Conservation (phyloP, 495 filamentous ascomycete genomes). For the Gamarada debralockiae region DNA sequence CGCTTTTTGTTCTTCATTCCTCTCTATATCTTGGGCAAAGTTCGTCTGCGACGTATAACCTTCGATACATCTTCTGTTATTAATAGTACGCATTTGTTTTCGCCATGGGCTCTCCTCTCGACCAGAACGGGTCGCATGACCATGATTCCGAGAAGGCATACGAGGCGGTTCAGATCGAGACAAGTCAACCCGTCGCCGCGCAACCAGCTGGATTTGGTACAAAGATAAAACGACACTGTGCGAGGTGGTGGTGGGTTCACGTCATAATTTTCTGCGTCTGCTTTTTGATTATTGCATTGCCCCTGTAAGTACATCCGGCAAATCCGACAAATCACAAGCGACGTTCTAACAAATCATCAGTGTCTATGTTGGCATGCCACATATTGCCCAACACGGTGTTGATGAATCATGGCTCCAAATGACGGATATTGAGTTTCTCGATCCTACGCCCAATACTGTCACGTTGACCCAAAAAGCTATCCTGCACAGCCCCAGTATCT, state of each 20-base stretch:
- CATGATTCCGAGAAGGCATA: constrained; percentile 5
- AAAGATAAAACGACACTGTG: constrained; percentile 34
- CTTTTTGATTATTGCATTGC: constrained; percentile 57
- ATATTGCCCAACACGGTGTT: constrained; percentile 66
- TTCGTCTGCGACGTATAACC: constrained; percentile 8
- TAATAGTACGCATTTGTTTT: neutral
- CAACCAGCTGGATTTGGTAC: constrained; percentile 4
- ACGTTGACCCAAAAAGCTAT: constrained; percentile 48
- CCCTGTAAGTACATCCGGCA: constrained; percentile 55
- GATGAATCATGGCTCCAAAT: constrained; percentile 60
- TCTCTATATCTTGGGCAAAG: neutral
- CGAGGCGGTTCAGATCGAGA: constrained; percentile 12
- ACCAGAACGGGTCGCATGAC: neutral
- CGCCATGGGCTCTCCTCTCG: constrained; percentile 7
- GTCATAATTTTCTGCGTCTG: constrained; percentile 53
- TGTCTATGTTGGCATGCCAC: constrained; percentile 67
- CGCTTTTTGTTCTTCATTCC: neutral
- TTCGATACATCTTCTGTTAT: neutral
- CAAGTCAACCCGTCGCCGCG: neutral
- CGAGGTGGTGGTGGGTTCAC: constrained; percentile 69
- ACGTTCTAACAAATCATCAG: constrained; percentile 34
- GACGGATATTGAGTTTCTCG: constrained; percentile 50
- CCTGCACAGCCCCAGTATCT: constrained; percentile 41
- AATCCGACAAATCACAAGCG: constrained; percentile 1
- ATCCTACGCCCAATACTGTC: constrained; percentile 55